These are phyloP conservation scores for Eutrema heterophyllum DNA, from an alignment of 345 rosid species.

Conservation along the genomic window DNA sequence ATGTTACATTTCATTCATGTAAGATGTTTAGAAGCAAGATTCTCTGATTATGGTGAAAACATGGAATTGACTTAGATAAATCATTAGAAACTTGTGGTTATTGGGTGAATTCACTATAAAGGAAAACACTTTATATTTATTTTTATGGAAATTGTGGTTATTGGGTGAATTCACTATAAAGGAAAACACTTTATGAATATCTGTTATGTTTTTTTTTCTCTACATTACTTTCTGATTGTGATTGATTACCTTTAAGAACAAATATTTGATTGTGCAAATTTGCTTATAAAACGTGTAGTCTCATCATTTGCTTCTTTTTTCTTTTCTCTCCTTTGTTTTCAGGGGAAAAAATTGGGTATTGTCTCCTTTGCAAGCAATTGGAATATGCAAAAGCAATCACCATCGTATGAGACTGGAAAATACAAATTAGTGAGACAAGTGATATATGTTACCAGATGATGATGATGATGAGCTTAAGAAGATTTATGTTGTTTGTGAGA, in stretches of 20 bases:
- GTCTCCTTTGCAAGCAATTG: not conserved
- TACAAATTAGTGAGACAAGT: not conserved
- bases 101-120: not conserved
- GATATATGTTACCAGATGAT: not conserved
- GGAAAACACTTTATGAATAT: too few relatives aligned
- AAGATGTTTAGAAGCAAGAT: not conserved
- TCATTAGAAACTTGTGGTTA: not conserved
- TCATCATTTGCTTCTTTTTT: not conserved
- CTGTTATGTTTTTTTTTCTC: too few relatives aligned
- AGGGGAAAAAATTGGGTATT: not conserved
- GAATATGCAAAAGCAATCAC: not conserved
- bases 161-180: too few relatives aligned
- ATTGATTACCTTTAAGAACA: not conserved
- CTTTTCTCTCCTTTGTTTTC: not conserved
- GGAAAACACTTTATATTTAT: not conserved
- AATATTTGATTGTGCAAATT: not conserved
- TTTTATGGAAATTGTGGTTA: too few relatives aligned
- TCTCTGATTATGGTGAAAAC: not conserved
- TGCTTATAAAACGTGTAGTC: too few relatives aligned
- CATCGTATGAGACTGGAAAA: not conserved
- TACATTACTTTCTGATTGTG: too few relatives aligned
- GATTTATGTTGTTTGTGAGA: not conserved
- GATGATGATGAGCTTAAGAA: not conserved
- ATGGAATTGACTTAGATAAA: not conserved
- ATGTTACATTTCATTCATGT: not conserved